A percentile compares a stretch with the other conserved stretches of the same genome.
Conservation (phyloP, 805 yeast genomes). For the Pichia thaimueangensis region DNA sequence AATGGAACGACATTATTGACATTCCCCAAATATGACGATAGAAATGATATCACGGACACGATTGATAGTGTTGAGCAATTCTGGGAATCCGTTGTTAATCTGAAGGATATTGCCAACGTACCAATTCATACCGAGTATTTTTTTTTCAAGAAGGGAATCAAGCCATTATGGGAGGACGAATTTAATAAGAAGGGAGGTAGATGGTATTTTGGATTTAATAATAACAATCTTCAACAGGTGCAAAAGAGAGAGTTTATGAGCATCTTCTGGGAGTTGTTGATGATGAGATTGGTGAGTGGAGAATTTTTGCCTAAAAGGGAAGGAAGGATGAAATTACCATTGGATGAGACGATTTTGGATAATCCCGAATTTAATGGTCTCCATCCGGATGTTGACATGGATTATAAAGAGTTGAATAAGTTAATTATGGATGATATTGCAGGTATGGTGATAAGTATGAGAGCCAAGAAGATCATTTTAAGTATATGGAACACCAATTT, state of each 20-base stretch:
- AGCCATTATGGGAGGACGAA: conserved; percentile 67
- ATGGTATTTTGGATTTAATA: conserved; percentile 39
- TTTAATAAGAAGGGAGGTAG: conserved; percentile 54
- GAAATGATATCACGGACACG: conserved; percentile 14
- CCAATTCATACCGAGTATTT: conserved; percentile 46
- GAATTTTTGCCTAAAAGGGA: conserved; percentile 29
- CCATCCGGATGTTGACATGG: neutral
- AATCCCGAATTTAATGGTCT: conserved; percentile 8
- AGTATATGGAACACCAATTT: conserved; percentile 55
- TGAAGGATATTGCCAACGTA: conserved; percentile 36
- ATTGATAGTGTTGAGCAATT: conserved; percentile 48
- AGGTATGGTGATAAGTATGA: conserved; percentile 54
- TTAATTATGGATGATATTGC: conserved; percentile 44
- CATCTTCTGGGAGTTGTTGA: conserved; percentile 50
- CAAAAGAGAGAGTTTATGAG: conserved; percentile 24
- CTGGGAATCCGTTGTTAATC: conserved; percentile 38
- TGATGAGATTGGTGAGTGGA: conserved; percentile 47
- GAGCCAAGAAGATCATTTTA: conserved; percentile 54
- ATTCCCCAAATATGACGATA: conserved; percentile 28
- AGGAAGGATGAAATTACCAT: conserved; percentile 1
- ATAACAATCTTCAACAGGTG: conserved; percentile 8
- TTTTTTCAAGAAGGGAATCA: conserved; percentile 51
- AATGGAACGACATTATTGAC: conserved; percentile 40
- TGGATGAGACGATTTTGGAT: conserved; percentile 1
- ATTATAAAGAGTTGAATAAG: conserved; percentile 6